These are phyloP conservation scores for Acanthamoeba royreba DNA, from an alignment of 208 protist genomes.

Conservation along the genomic window DNA sequence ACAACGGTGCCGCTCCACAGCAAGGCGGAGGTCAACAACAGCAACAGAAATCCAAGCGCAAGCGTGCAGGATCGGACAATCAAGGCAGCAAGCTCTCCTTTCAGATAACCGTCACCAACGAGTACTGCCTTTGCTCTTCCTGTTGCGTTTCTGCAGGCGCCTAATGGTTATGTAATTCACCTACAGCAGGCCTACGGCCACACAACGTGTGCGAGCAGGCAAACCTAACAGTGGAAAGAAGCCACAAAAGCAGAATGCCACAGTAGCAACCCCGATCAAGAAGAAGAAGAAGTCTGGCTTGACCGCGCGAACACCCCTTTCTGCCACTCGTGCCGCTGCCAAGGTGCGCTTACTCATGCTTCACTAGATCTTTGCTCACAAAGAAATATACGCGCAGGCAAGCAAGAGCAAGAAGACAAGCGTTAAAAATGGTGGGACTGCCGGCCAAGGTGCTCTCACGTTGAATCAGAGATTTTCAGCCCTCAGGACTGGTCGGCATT, in stretches of 20 bases:
- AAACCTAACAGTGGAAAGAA: too few species aligned
- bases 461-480: background rate
- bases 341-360: too few species aligned
- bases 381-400: background rate
- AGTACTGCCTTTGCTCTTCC: background rate
- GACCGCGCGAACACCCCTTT: background rate
- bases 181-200: background rate
- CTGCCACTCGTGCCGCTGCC: too few species aligned
- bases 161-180: background rate
- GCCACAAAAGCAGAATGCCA: too few species aligned
- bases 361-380: background rate
- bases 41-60: background rate
- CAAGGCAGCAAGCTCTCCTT: background rate
- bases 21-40: background rate
- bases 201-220: background rate
- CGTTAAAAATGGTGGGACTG: background rate
- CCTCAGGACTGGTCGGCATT: background rate
- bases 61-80: background rate
- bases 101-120: background rate
- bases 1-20: too few species aligned
- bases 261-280: background rate
- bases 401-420: background rate
- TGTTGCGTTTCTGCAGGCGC: too few species aligned
- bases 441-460: background rate
- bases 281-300: background rate